Evolutionary conservation across 2,329 filamentous ascomycete species (phyloP), one percentile per base, ranked within the genome.

Genomic region (Cladosporium sp.): DNA sequence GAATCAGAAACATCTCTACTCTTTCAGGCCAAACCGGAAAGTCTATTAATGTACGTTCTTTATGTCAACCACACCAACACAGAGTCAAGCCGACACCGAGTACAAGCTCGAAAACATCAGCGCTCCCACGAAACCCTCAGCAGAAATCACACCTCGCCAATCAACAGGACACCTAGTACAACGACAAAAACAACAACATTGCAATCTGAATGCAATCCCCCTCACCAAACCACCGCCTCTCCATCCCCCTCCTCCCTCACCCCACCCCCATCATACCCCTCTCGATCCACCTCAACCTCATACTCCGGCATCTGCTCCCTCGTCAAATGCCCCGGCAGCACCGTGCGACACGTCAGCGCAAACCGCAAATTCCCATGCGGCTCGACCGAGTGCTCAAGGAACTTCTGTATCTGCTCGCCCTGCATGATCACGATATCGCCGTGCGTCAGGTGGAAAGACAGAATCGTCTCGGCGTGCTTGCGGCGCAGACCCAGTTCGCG

Each of bases 401-500:
- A 70, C 56, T 74, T 70, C 57, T 87, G 84, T 11, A 87, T 78
- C 0, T 70, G 67, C 0, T 68, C 68, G 0, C 82, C 83, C 56
- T 83, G 76, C 82, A 86, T 86, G 15, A 85, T 68, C 2, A 82
- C 73, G 9, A 86, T 76, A 60, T 86, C 83, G 0, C 83, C 84
- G 61, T 87, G 83, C 7, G 74, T 70, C 3, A 87, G 66, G 1
- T 70, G 66, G 60, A 82, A 62, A 1, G 65, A 70, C 12, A 81
- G 66, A 8, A 68, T 49, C 18, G 61, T 38, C 56, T 63, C 38
- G 55, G 66, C 64, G 3, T 65, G 64, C n/a, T 53, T 67, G 24
- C 59, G 60, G 2, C 63, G 60, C 2, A 73, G 50, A 0, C 59
- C 60, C 1, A 76, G 54, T n/a, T 73, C 63, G n/a, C 61, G 63